These are phyloP conservation scores for Ramularia endophylla DNA, from an alignment of 2,329 filamentous ascomycete genomes.

Conservation along the genomic window DNA sequence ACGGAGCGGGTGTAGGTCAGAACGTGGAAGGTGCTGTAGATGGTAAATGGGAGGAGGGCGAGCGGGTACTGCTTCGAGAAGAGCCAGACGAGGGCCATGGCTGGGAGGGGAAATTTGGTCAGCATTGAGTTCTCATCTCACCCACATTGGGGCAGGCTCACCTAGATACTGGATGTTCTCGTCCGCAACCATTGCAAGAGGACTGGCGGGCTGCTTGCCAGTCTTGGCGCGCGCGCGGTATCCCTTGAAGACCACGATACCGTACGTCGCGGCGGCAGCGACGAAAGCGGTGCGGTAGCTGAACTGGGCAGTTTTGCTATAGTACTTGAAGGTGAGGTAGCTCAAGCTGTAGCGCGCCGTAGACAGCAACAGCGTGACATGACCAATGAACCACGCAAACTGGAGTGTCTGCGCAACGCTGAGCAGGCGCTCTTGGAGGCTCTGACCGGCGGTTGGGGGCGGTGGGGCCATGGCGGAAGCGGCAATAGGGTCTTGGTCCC, in stretches of 20 bases:
- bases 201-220: conserved; percentile 55
- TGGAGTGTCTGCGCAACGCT: conserved; percentile 78
- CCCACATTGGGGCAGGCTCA: conserved; percentile 45
- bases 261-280: conserved; percentile 85
- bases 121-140: neutral
- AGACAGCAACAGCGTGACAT: conserved; percentile 76
- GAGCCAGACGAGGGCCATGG: conserved; percentile 93
- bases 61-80: conserved; percentile 82
- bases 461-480: conserved; percentile 15
- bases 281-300: conserved; percentile 89
- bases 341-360: conserved; percentile 79
- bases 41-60: conserved; percentile 85
- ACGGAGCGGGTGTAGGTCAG: conserved; percentile 94
- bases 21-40: conserved; percentile 98
- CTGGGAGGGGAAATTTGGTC: conserved; percentile 43
- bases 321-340: conserved; percentile 84
- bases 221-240: conserved; percentile 78
- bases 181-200: conserved; percentile 66
- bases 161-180: conserved; percentile 98
- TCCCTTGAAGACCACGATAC: conserved; percentile 98
- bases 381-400: conserved; percentile 68
- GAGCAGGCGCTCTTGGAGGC: conserved; percentile 21
- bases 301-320: conserved; percentile 68
- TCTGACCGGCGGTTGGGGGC: conserved; percentile 12
- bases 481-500: neutral